Percentiles rank a stretch among this genome's conserved stretches.
Conservation (phyloP, 768 basidiomycete genomes). For the Russula sp. region DNA sequence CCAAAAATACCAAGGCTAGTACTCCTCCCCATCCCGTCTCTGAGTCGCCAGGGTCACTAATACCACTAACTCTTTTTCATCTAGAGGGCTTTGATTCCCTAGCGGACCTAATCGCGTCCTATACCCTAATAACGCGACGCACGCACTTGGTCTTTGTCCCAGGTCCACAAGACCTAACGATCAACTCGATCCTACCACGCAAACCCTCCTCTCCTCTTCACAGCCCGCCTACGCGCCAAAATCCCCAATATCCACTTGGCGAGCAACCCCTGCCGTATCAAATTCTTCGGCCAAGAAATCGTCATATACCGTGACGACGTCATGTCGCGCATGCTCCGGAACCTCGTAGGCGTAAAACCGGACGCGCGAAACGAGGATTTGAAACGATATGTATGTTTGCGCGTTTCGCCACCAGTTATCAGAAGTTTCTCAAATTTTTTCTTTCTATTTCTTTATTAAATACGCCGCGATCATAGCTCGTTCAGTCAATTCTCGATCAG, state of each 20-base stretch:
- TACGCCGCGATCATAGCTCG: conserved; percentile 53
- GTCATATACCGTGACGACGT: conserved; percentile 90
- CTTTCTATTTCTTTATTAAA: too few species aligned
- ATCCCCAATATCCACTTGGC: conserved; percentile 81
- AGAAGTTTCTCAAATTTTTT: not conserved
- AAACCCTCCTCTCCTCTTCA: conserved; percentile 79
- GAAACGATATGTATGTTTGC: conserved; percentile 74
- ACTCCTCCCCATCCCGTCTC: not conserved
- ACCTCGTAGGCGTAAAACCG: conserved; percentile 85
- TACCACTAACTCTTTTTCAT: conserved; percentile 36
- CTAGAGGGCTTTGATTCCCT: conserved; percentile 84
- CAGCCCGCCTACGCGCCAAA: conserved; percentile 61
- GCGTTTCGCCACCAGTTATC: not conserved
- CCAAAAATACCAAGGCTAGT: conserved; percentile 78
- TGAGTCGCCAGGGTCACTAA: not conserved
- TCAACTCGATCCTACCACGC: conserved; percentile 78
- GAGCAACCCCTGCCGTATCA: conserved; percentile 90
- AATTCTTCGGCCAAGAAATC: conserved; percentile 94
- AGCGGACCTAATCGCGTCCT: conserved; percentile 79
- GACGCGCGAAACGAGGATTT: conserved; percentile 74
- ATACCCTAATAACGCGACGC: conserved; percentile 67
- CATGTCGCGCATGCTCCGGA: conserved; percentile 92
- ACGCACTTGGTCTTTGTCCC: conserved; percentile 95
- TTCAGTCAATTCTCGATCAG: conserved; percentile 96
- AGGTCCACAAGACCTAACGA: conserved; percentile 85